Base-by-base conservation (phyloP, 139 green algal genomes). In the Haematococcus lacustris region DNA sequence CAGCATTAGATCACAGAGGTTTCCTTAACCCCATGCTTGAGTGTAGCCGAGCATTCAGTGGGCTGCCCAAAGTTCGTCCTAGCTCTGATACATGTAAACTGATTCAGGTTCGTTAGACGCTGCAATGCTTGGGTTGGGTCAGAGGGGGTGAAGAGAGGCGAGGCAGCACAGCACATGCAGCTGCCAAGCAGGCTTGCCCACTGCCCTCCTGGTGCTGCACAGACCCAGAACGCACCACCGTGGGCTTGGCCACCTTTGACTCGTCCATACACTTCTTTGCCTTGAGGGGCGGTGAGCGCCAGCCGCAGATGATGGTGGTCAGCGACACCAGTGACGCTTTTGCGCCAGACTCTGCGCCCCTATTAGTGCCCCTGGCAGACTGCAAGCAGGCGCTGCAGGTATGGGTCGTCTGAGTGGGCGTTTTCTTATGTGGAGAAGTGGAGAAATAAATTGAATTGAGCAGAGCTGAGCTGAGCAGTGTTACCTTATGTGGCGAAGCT, bases 211-310 rank as follows among this genome's bases (percentile, higher is more conserved):
- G 65, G 35, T 4, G 35, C 41, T 2, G 5, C 47, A 21, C 85
- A 84, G 90, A 87, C 26, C 72, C 74, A 9, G 82, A 93, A 5
- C 66, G 74, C 38, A 76, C 87, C 5, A 71, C 86, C 41, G 80
- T 96, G 23, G 91, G 82, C 35, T 71, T 97, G 38, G 90, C 86
- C 30, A 96, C 93, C 1, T 97, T 89, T 79, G 93, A 96, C 79
- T 74, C 68, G 63, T 61, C 75, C n/a, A 75, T 97, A 38, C 88
- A 96, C 47, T 97, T 95, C 79, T 97, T 93, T 78, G 69, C 47
- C 34, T 38, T 95, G 65, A 68, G 76, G 17, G 38, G 67, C 37
- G 51, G 66, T 21, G 67, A 77, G 2, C 75, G 71, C 26, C 60
- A 80, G n/a, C 83, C 86, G 9, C 77, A 89, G 47, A 96, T 97